phyloP scores from a whole-genome alignment of 768 basidiomycete species.

The Saitozyma sp. region DNA sequence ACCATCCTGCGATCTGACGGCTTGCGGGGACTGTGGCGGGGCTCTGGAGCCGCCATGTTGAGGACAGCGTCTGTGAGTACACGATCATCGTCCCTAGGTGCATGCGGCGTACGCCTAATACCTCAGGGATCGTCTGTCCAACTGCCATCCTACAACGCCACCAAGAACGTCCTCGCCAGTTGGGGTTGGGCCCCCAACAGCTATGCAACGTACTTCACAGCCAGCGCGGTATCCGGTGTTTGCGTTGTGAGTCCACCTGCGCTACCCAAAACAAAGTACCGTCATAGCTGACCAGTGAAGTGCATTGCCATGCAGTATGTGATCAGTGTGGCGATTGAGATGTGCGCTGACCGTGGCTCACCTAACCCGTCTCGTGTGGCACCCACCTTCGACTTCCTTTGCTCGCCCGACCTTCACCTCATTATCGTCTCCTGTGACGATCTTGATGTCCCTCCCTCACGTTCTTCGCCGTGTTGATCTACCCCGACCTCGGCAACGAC shows the following conservation, averaged over 20 bases:
- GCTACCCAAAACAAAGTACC: not conserved
- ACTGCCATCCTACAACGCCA: conserved; percentile 91
- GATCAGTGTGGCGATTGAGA: too few relatives aligned
- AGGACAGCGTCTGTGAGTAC: conserved; percentile 77
- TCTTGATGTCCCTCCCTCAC: too few relatives aligned
- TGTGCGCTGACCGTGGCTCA: too few relatives aligned
- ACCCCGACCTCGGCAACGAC: too few relatives aligned
- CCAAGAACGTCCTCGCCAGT: conserved; percentile 74
- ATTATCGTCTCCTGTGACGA: too few relatives aligned
- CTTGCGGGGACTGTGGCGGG: conserved; percentile 75
- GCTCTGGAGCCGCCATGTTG: conserved; percentile 89
- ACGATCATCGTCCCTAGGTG: not conserved
- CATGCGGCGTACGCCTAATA: not conserved
- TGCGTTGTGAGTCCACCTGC: conserved; percentile 84
- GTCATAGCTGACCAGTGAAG: conserved; percentile 52
- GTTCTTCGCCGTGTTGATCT: too few relatives aligned
- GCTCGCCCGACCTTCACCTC: too few relatives aligned
- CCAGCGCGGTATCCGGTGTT: conserved; percentile 82
- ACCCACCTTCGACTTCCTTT: too few relatives aligned
- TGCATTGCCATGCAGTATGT: conserved; percentile 87
- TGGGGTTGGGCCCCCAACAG: conserved; percentile 75
- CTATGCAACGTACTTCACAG: conserved; percentile 80
- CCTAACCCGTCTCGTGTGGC: too few relatives aligned
- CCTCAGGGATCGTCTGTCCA: conserved; percentile 65
- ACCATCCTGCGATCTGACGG: conserved; percentile 79